These are phyloP conservation scores for Globisporangium rhizosaccharum DNA, from an alignment of 352 stramenopile genomes.

Conservation along the genomic window DNA sequence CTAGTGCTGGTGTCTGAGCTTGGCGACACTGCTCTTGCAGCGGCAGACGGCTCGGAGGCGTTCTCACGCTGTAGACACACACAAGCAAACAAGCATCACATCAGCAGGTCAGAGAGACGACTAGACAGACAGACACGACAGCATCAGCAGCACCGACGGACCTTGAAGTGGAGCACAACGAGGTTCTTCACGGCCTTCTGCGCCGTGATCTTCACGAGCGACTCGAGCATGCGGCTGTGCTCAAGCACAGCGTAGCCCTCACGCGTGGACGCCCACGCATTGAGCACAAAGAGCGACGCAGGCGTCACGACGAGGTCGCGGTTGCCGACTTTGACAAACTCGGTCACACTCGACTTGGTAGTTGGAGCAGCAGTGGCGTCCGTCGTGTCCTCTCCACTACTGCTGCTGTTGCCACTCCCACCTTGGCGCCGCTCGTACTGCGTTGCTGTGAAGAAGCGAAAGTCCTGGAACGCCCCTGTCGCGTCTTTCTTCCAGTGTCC, in stretches of 20 bases:
- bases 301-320: constrained; percentile 68
- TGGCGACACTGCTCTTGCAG: background rate
- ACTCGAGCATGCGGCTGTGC: constrained; percentile 43
- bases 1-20: background rate
- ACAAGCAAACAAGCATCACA: background rate
- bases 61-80: no score
- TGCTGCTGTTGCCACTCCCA: background rate
- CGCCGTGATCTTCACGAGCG: constrained; percentile 51
- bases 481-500: constrained; percentile 39
- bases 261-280: constrained; percentile 31
- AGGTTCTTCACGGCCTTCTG: constrained; percentile 53
- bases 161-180: constrained; percentile 73
- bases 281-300: constrained; percentile 38
- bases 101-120: background rate
- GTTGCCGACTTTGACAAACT: constrained; percentile 34
- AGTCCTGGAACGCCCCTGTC: constrained; percentile 29
- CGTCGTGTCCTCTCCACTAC: background rate
- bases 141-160: constrained; percentile 14
- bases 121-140: background rate
- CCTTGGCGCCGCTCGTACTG: constrained; percentile 19
- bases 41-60: background rate
- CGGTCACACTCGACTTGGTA: background rate
- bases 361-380: background rate
- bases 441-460: constrained; percentile 37
- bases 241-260: constrained; percentile 56